A percentile compares a stretch with the other conserved stretches of the same genome.
Conservation (phyloP, 2,329 filamentous ascomycete species). For the Gaeumannomyces sp. region DNA sequence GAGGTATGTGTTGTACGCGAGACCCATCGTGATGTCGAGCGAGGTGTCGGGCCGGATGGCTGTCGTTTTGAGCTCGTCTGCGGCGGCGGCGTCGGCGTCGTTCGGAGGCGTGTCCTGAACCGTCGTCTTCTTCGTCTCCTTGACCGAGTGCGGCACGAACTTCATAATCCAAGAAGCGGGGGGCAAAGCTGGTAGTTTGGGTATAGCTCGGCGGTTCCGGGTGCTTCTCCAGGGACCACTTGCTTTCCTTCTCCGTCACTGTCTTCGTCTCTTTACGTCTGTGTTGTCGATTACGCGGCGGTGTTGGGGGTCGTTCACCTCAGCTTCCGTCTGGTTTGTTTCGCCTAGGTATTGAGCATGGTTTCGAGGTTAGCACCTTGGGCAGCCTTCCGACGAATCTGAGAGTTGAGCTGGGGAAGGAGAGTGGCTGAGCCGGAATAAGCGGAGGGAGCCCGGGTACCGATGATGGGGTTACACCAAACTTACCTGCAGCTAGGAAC, state of each 20-base stretch:
- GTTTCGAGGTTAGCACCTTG: neutral
- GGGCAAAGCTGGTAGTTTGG: neutral
- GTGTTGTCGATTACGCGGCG: neutral
- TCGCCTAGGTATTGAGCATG: neutral
- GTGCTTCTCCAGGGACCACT: neutral
- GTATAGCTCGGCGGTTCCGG: neutral
- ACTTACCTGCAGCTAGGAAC: no score
- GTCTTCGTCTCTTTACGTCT: neutral
- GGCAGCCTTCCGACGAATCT: no score
- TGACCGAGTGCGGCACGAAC: neutral
- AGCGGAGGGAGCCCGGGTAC: neutral
- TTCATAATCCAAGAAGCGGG: slow-evolving; percentile 1
- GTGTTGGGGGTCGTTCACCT: no score
- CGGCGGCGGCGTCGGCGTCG: neutral
- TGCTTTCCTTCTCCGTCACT: neutral
- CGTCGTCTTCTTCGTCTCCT: neutral
- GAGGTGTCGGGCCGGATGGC: neutral
- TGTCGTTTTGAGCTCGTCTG: neutral
- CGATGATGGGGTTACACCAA: no score
- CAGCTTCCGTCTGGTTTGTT: neutral
- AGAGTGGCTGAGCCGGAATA: neutral
- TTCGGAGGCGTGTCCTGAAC: neutral
- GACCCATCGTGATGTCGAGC: slow-evolving; percentile 56
- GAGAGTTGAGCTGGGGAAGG: neutral
- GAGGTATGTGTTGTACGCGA: slow-evolving; percentile 87